Evolutionary conservation across 768 basidiomycete genomes (phyloP).

Genomic region (Lentinula edodes): DNA sequence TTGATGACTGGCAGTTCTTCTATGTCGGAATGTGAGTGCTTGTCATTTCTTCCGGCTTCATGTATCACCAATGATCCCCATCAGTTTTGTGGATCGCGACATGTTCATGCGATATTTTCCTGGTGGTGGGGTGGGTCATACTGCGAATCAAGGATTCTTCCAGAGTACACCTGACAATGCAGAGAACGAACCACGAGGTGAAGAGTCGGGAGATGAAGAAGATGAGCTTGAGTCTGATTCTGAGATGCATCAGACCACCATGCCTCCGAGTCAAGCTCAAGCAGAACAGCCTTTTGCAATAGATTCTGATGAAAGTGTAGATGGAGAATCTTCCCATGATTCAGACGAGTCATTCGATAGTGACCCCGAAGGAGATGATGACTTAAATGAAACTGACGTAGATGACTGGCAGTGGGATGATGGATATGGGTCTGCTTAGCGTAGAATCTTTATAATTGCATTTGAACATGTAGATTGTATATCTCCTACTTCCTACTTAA

Average conservation of each 20-base stretch:
- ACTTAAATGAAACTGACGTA: neutral
- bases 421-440: neutral
- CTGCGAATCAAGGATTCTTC: neutral
- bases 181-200: neutral
- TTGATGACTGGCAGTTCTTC: constrained; percentile 20
- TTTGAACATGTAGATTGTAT: neutral
- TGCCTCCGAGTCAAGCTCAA: neutral
- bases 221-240: neutral
- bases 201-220: neutral
- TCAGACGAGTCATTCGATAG: too few species aligned
- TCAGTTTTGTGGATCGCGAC: constrained; percentile 18
- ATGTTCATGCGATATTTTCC: constrained; percentile 17
- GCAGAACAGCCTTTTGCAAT: too few species aligned
- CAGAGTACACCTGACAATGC: neutral
- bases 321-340: neutral
- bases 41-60: neutral
- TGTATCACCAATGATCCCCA: neutral
- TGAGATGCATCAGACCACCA: too few species aligned
- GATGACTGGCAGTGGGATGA: neutral
- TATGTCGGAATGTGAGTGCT: constrained; percentile 24
- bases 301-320: neutral
- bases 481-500: too few species aligned
- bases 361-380: too few species aligned
- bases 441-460: neutral
- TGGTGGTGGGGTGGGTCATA: constrained; percentile 18